Percentiles rank a stretch among this genome's conserved stretches.
Conservation (phyloP, 208 protist species). For the Novymonas esmeraldas region DNA sequence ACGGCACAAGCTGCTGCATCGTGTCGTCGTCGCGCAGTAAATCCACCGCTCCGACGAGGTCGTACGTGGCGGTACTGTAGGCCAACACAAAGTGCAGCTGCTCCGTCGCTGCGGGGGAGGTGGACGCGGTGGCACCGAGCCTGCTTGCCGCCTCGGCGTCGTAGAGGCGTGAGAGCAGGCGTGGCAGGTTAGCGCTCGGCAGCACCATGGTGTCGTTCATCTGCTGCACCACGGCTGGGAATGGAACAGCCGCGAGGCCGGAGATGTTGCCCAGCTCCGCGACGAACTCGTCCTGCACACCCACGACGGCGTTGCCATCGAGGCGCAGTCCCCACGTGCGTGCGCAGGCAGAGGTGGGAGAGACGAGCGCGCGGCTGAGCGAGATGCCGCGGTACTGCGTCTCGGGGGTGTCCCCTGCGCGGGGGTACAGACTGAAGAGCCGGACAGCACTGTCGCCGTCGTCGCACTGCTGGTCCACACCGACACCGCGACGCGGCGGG, state of each 20-base stretch:
- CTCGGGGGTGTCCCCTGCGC: constrained; percentile 5
- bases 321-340: constrained; percentile 23
- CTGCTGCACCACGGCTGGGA: constrained; percentile 30
- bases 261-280: not conserved
- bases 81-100: constrained; percentile 30
- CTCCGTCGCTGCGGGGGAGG: not conserved
- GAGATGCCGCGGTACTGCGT: constrained; percentile 22
- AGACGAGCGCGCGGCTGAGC: constrained; percentile 1
- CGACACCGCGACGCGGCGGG: not conserved
- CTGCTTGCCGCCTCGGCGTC: not conserved
- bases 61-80: constrained; percentile 24
- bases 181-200: constrained; percentile 6
- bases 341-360: not conserved
- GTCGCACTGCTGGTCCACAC: not conserved
- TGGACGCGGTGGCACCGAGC: not conserved
- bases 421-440: constrained; percentile 5
- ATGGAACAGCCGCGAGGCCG: constrained; percentile 19
- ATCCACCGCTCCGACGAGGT: constrained; percentile 40
- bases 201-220: constrained; percentile 30
- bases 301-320: constrained; percentile 17
- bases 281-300: not conserved
- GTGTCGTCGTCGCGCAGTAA: constrained; percentile 25
- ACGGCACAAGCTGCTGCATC: constrained; percentile 30
- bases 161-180: constrained; percentile 1
- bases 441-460: not conserved